Conservation (phyloP, 139 green algal genomes). For the Chlamydomonas sphaeroides region DNA sequence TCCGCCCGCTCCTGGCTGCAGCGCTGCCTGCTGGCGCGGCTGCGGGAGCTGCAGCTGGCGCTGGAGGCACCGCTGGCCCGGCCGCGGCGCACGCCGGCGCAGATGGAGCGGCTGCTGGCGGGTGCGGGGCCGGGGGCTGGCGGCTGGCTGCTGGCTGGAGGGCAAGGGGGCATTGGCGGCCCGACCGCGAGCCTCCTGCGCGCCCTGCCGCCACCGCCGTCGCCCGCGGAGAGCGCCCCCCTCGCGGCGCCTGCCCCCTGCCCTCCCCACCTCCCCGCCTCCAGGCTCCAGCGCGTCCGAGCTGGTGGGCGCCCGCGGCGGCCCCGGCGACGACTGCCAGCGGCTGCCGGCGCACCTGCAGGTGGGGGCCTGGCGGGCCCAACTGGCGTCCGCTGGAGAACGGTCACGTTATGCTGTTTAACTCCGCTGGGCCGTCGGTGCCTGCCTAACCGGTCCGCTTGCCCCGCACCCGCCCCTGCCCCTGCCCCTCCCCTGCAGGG, state of each 20-base stretch:
- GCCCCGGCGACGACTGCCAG: not conserved
- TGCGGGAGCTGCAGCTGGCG: conserved; percentile 48
- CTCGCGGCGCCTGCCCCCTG: too few relatives aligned
- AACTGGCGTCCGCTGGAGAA: not conserved
- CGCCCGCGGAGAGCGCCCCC: too few relatives aligned
- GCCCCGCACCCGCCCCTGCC: not conserved
- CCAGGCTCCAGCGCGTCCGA: not conserved
- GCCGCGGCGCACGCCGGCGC: conserved; percentile 8
- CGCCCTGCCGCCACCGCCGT: too few relatives aligned
- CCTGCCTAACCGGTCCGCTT: too few relatives aligned
- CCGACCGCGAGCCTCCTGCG: too few relatives aligned
- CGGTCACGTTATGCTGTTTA: too few relatives aligned
- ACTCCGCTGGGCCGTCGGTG: too few relatives aligned
- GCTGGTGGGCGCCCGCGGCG: conserved; percentile 6
- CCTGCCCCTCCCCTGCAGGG: not conserved
- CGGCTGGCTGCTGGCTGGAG: too few relatives aligned
- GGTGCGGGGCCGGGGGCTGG: not conserved
- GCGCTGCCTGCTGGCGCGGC: conserved; percentile 2
- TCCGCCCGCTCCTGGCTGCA: not conserved
- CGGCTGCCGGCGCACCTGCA: not conserved
- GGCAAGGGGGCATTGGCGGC: too few relatives aligned
- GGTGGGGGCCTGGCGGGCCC: not conserved
- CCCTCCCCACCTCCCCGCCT: not conserved
- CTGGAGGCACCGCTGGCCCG: conserved; percentile 34
- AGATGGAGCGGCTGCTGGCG: conserved; percentile 38